Base-by-base conservation (phyloP, 805 yeast genomes). In the Barnettozyma sp. region DNA sequence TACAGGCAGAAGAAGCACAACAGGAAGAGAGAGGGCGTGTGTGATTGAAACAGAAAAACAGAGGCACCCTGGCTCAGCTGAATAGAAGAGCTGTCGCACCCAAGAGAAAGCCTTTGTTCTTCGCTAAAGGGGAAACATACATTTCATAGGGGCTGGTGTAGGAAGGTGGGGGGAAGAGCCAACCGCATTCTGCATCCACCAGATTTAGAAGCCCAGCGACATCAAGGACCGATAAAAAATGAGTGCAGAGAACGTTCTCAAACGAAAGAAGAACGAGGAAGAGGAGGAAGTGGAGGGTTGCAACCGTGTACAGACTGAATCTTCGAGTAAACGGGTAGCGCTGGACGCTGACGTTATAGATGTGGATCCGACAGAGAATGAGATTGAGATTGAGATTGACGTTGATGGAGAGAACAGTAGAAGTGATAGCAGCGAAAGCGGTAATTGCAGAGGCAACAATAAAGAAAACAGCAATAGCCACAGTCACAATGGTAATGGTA, bases 281-380 rank as follows among this genome's bases (percentile, higher is more conserved):
- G 32, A 29, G 32, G 32, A 29, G 15, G 32, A 29, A 4, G 24
- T 16, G 4, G 32, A 29, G 21, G 61, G 63, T 10, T 28, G 43
- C 30, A 47, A 43, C 18, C 59, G 49, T 26, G 62, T 57, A 31
- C 50, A 50, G 32, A 68, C 71, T 30, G 75, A 68, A 40, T 74
- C 71, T 36, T 64, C 70, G 21, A 76, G 65, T 35, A 81, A 81
- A 49, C 62, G 90, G 34, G 82, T 79, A 12, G 88, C 88, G 3
- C 65, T 80, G 45, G 84, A 79, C 44, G 72, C 77, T 38, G 84
- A 73, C 38, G 71, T 68, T 30, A 56, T 70, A 28, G 74, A 66
- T 20, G 58, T 36, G 17, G 39, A 35, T 5, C 23, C 36, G 15
- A 24, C 26, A 14, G 42, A 39, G 9, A 28, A 30, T 12, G 42